Conservation (phyloP, 345 rosid genomes). For the Moricandia moricandioides region DNA sequence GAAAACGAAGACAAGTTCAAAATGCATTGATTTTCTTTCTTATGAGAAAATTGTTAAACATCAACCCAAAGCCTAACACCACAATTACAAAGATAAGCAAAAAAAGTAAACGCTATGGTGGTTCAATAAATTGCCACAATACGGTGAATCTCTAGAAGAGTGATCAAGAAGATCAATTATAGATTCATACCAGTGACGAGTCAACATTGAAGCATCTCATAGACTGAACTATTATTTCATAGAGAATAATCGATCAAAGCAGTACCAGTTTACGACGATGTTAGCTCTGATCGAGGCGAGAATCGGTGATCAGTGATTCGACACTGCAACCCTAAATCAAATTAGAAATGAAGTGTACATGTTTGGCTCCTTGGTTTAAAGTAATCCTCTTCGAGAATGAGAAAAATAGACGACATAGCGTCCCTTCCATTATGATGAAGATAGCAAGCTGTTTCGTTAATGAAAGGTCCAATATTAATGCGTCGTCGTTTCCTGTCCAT, state of each 20-base stretch:
- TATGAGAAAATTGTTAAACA: not conserved
- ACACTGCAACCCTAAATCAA: not conserved
- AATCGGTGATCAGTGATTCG: slow-evolving; percentile 6
- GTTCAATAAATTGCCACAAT: not conserved
- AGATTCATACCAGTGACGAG: not conserved
- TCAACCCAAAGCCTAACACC: not conserved
- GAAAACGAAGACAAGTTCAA: not conserved
- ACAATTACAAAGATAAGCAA: not conserved
- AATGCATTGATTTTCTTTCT: not conserved
- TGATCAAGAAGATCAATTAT: not conserved
- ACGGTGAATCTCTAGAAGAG: slow-evolving; percentile 4
- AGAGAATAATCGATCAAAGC: not conserved
- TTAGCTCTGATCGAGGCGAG: not conserved
- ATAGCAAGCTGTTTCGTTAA: slow-evolving; percentile 14
- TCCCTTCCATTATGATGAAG: not conserved
- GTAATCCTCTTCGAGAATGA: not conserved
- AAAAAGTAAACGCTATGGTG: not conserved
- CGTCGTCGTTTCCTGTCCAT: too few species aligned
- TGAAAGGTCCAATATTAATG: not conserved
- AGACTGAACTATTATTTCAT: not conserved
- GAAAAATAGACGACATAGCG: not conserved
- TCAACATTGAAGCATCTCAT: slow-evolving; percentile 19
- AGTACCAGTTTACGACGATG: slow-evolving; percentile 20
- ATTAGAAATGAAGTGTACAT: too few species aligned
- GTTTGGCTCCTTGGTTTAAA: not conserved